A percentile compares a stretch with the other conserved stretches of the same genome.
These are phyloP conservation scores for Lachnellula occidentalis DNA, from an alignment of 2,329 filamentous ascomycete species.

Conservation along the genomic window DNA sequence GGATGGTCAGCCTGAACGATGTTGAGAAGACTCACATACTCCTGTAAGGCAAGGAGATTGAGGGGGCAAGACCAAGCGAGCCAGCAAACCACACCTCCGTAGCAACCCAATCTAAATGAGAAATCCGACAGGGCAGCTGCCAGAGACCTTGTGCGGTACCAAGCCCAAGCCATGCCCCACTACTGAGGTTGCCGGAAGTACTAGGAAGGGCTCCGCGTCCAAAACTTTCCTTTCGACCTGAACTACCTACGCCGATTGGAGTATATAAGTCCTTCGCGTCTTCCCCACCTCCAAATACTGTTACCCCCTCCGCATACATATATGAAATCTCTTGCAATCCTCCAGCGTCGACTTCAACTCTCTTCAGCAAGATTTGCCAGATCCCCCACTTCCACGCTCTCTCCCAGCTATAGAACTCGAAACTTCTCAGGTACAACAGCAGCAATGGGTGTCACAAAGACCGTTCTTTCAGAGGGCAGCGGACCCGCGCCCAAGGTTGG, in stretches of 20 bases:
- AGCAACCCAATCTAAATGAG: background rate
- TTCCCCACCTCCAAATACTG: background rate
- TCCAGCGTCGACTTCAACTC: constrained; percentile 4
- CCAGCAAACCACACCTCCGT: background rate
- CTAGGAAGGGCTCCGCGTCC: background rate
- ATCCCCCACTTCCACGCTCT: constrained; percentile 1
- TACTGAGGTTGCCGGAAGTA: background rate
- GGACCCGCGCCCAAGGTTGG: constrained; percentile 56
- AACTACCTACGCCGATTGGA: background rate
- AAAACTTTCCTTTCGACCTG: background rate
- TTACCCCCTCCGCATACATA: background rate
- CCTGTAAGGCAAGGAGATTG: background rate
- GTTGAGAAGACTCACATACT: no score
- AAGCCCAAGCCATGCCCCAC: background rate
- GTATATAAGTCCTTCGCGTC: background rate
- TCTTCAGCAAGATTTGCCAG: constrained; percentile 1
- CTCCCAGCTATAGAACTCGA: constrained; percentile 1
- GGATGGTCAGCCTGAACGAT: no score
- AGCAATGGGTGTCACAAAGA: constrained; percentile 70
- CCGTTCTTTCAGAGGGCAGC: constrained; percentile 55
- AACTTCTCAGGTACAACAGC: constrained; percentile 26
- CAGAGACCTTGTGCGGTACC: background rate
- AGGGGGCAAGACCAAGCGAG: background rate
- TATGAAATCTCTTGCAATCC: constrained; percentile 11
- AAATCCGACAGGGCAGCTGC: background rate